Evolutionary conservation across 331 rosid species (phyloP).

Genomic region (Spiraea crenata): DNA sequence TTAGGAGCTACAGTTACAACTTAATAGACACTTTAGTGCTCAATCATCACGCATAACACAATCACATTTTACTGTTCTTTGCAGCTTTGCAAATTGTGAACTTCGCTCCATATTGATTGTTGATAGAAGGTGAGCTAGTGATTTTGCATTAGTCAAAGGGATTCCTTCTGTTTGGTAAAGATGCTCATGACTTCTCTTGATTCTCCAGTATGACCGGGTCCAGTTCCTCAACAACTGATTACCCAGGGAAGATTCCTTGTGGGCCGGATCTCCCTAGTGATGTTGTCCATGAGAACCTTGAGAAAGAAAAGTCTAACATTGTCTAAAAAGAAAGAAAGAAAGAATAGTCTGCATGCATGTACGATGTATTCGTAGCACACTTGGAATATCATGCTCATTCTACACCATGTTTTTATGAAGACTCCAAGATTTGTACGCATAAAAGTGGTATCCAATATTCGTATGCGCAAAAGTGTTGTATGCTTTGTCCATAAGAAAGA

Average conservation of each 20-base stretch:
- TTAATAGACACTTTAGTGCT: neutral
- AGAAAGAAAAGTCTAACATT: slow-evolving; percentile 22
- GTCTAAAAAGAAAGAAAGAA: slow-evolving; percentile 12
- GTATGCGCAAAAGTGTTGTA: neutral
- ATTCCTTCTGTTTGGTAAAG: neutral
- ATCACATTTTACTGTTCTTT: slow-evolving; percentile 1
- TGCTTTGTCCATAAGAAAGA: neutral
- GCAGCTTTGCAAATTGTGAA: slow-evolving; percentile 48
- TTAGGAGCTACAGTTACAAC: neutral
- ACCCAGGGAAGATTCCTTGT: slow-evolving; percentile 39
- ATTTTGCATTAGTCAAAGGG: slow-evolving; percentile 4
- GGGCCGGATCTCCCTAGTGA: slow-evolving; percentile 35
- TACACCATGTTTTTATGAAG: neutral
- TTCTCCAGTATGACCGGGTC: slow-evolving; percentile 37
- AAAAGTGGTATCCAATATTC: neutral
- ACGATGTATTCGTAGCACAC: neutral
- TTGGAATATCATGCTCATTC: neutral
- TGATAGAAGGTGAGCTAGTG: slow-evolving; percentile 38
- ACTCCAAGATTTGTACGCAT: neutral
- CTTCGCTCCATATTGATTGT: slow-evolving; percentile 43
- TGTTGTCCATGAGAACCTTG: slow-evolving; percentile 7
- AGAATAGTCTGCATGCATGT: neutral
- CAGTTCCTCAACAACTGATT: slow-evolving; percentile 32
- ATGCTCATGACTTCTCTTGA: slow-evolving; percentile 15
- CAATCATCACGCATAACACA: neutral